Conservation (phyloP, 2,329 filamentous ascomycete species). For the Trichophyton mentagrophytes region DNA sequence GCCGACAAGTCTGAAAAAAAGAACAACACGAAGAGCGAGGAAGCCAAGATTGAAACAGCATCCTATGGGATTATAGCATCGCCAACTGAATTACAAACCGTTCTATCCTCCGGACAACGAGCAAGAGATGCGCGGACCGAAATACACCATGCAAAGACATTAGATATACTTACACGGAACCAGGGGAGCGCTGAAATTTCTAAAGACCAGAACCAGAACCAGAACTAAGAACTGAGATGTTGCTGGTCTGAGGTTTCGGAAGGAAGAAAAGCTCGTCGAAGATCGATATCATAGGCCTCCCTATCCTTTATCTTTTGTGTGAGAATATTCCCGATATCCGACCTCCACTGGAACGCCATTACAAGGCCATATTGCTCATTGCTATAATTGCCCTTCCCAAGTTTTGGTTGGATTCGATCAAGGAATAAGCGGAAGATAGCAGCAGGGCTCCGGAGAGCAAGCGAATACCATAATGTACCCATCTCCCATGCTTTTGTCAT, state of each 20-base stretch:
- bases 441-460: constrained; percentile 1
- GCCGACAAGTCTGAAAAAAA: no score
- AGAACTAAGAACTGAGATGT: neutral
- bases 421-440: constrained; percentile 6
- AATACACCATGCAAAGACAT: no score
- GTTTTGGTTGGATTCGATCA: constrained; percentile 4
- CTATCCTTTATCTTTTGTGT: constrained; percentile 13
- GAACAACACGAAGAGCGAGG: no score
- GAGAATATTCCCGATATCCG: constrained; percentile 7
- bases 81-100: no score
- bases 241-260: constrained; percentile 5
- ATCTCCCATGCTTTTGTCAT: constrained; percentile 7
- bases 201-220: neutral
- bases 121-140: no score
- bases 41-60: no score
- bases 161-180: neutral
- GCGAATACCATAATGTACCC: constrained; percentile 8
- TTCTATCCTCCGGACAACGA: no score
- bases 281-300: constrained; percentile 8
- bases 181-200: neutral
- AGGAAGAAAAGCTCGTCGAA: constrained; percentile 4
- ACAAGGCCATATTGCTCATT: constrained; percentile 9
- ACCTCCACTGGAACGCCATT: constrained; percentile 12
- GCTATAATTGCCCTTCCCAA: constrained; percentile 4
- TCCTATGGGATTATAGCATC: no score